These are phyloP conservation scores for Neurospora tetraspora DNA, from an alignment of 495 filamentous ascomycete species.

Conservation along the genomic window DNA sequence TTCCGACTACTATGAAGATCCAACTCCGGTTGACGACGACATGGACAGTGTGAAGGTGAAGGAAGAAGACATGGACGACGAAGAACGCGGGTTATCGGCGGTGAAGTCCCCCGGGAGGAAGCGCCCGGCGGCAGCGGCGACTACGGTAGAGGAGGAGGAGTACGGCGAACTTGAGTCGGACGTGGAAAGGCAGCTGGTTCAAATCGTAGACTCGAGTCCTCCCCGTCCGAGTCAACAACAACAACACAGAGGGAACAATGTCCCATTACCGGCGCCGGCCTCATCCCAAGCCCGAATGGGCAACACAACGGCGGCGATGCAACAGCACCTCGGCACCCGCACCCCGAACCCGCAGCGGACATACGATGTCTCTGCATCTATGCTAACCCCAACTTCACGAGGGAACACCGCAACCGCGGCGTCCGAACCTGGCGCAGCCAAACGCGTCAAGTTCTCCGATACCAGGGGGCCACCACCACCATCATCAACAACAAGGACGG, in stretches of 20 bases:
- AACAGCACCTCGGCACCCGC: not conserved
- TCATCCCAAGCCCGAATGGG: constrained; percentile 1
- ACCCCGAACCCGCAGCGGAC: not conserved
- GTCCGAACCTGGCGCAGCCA: not conserved
- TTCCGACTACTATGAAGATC: not conserved
- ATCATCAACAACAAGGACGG: not conserved
- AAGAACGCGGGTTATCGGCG: not conserved
- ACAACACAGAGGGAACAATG: not conserved
- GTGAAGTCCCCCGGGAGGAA: constrained; percentile 1
- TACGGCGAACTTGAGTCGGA: constrained; percentile 7
- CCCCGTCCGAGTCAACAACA: not conserved
- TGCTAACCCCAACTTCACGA: constrained; percentile 2
- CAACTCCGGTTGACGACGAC: not conserved
- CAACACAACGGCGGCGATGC: not conserved
- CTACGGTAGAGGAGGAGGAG: constrained; percentile 4
- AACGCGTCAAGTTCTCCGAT: constrained; percentile 12
- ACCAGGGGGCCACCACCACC: constrained; percentile 21
- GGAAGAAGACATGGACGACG: not conserved
- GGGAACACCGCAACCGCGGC: not conserved
- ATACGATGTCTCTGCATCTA: not conserved
- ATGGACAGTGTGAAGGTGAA: not conserved
- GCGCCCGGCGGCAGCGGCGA: not conserved
- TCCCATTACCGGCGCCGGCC: constrained; percentile 28
- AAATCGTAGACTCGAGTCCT: not conserved
- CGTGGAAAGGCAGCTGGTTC: constrained; percentile 6